phyloP scores from a whole-genome alignment of 306 rosid genomes.

The Citrullus colocynthis region DNA sequence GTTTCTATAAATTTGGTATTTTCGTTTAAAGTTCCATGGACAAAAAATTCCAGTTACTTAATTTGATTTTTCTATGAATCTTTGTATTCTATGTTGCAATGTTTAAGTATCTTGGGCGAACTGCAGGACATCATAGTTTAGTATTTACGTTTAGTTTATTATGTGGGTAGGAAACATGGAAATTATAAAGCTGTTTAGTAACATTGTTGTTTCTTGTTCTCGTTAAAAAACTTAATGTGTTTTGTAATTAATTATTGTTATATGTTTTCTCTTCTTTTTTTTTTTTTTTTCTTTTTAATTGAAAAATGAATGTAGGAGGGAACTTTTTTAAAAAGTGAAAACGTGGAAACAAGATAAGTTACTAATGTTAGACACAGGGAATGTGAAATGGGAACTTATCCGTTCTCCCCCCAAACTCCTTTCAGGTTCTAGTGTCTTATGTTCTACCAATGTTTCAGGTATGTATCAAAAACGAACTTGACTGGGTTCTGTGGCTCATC shows the following conservation, averaged over 20 bases:
- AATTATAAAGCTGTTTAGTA: neutral
- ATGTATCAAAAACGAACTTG: constrained; percentile 26
- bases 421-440: constrained; percentile 9
- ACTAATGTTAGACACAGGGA: neutral
- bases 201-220: neutral
- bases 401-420: constrained; percentile 7
- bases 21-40: neutral
- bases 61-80: neutral
- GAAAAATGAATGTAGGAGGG: neutral
- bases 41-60: neutral
- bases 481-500: constrained; percentile 57
- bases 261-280: neutral
- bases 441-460: constrained; percentile 37
- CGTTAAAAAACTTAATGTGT: neutral
- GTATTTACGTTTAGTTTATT: neutral
- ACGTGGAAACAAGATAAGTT: neutral
- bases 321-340: neutral
- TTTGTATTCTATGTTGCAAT: neutral
- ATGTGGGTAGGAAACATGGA: neutral
- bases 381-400: neutral
- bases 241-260: neutral
- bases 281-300: no score
- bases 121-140: neutral
- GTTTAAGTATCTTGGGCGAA: neutral
- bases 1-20: neutral